Base-by-base conservation (phyloP, 1,284 basidiomycete species). In the Boletus albobrunnescens region DNA sequence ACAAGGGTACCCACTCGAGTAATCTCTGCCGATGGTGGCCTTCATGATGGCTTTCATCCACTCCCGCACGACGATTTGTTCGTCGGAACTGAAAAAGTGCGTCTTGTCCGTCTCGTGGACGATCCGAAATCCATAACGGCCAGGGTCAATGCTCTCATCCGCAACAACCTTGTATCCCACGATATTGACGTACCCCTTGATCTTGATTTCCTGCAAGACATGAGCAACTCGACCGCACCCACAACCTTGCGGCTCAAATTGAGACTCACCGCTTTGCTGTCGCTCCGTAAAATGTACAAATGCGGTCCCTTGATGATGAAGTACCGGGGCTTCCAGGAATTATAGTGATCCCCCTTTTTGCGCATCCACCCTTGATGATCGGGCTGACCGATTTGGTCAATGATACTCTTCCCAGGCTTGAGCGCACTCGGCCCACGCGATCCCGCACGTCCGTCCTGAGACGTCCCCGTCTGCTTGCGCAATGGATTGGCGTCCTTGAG, bases 41-140 rank as follows among this genome's bases (percentile, higher is more conserved):
- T 99, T 99, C 91, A 98, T 97, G 58, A 99, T 81, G 10, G 93
- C 91, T 74, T 99, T 99, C 95, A 99, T 99, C 96, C 96, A 99
- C 56, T 93, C 92, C 12, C 96, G 81, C 39, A 97, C 78, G 31
- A 83, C 69, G 5, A 71, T 65, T 64, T 93, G 90, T 63, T 98
- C 94, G 30, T 94, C 87, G 0, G 89, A 89, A 54, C 88, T 90
- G 70, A 99, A 99, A 64, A 74, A 91, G 68, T 99, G 93, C 2
- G 89, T 78, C 70, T 89, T 92, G 62, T 93, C 89, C 9, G 75
- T 74, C 39, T 94, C 90, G 57, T 98, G 95, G 30, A 94, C 81
- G 53, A 99, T 89, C 61, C 92, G 80, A 83, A 99, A 98, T 6
- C 93, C 94, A 70, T 96, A 98, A 56, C 85, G 81, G 17, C 95